Base-by-base conservation (phyloP, 1,139 yeast genomes). In the Barnettozyma hawaiiensis region DNA sequence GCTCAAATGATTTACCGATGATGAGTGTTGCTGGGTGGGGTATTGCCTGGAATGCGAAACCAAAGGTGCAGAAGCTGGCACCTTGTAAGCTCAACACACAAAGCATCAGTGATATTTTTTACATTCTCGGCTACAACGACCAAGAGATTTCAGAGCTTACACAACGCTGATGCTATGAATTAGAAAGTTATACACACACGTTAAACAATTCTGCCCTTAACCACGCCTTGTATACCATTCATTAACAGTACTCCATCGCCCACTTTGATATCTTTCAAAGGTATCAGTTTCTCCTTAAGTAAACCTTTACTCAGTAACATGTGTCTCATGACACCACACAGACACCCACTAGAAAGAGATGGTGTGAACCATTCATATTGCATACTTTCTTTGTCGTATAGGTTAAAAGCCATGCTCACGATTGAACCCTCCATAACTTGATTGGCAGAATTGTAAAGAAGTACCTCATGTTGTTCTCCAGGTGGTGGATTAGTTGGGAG, bases 31-130 rank as follows among this genome's bases (percentile, higher is more conserved):
- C 96, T 2, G 97, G 98, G 0, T 85, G 80, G 61, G 98, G 98
- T 16, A 73, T 94, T 46, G 98, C 98, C 0, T 94, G 96, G 94
- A 85, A 89, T 60, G 98, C 98, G 15, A 94, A 94, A 62, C 97
- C 97, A 26, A 78, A 73, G 49, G 98, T 94, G 4, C 97, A 87
- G 61, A 57, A 64, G 45, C 65, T 68, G 53, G 98, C 98, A 0
- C 97, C 97, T 10, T 71, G 86, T 36, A 73, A 85, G 50, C 70
- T 94, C 54, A 92, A 92, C 61, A 72, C 90, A 0, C 69, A 73
- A 22, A 71, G 83, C 5, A 71, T 92, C 58, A 69, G 69, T 46
- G 96, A 89, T 60, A 74, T 85, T 7, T 70, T 87, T 57, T 90
- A 87, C 64, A 79, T 92, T 18, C 66, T 90, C 64, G 97, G 97